Evolutionary conservation across 257 asterid species (phyloP).

Genomic region (Jacaranda mimosifolia): DNA sequence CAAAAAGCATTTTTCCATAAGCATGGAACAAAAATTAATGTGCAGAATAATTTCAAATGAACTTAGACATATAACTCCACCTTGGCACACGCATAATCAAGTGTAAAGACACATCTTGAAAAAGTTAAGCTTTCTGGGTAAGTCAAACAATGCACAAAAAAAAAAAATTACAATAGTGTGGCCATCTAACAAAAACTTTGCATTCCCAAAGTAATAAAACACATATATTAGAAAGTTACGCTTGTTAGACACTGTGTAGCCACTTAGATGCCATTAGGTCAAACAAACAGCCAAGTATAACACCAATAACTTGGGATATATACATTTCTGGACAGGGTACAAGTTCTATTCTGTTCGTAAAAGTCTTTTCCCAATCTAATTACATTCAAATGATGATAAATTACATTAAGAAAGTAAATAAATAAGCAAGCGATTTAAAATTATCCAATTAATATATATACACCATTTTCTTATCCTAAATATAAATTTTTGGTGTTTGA

Average conservation of each 20-base stretch:
- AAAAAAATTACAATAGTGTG: no score
- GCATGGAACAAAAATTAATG: no score
- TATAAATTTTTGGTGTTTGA: no score
- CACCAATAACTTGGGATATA: neutral
- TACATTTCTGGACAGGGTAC: neutral
- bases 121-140: no score
- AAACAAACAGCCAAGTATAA: neutral
- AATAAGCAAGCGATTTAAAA: neutral
- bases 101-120: no score
- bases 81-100: no score
- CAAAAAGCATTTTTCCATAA: no score
- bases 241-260: neutral
- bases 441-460: neutral
- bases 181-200: no score
- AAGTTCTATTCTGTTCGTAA: neutral
- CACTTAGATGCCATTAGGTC: neutral
- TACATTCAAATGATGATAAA: neutral
- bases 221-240: neutral
- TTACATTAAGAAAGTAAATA: neutral
- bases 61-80: no score
- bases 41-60: no score
- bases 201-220: no score
- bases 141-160: no score
- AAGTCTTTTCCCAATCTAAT: conserved; percentile 1
- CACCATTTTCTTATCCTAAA: neutral